Evolutionary conservation across 208 protist species (phyloP), one percentile per base, ranked within the genome.

Genomic region (Trypanosoma scelopori): DNA sequence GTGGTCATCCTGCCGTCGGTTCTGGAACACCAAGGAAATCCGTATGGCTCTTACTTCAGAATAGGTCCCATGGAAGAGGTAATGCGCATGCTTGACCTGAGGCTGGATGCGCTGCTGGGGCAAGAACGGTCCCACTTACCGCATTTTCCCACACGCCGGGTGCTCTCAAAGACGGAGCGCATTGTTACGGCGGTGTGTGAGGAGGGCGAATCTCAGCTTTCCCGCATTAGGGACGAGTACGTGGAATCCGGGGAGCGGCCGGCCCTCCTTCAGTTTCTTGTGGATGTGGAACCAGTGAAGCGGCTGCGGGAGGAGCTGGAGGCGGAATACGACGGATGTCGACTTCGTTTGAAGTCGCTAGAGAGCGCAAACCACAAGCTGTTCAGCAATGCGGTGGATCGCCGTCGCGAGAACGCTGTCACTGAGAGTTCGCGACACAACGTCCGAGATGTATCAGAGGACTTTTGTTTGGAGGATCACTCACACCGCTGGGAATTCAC

Each of bases 401-500:
- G 37, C 13, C 39, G 50, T 25, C 35, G n/a, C 11, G 25, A 62
- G 20, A 62, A 58, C 30, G 45, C 41, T 22, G 3, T 71, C 11
- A 60, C 53, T 30, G 56, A 46, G 39, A 46, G 39, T 47, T 71
- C 51, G 23, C 53, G 23, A 12, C 32, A 47, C 30, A 67, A 27
- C 48, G 60, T 67, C 6, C 37, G 42, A 39, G 87, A 93, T 69
- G 27, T 43, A 5, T 64, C 75, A 1, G 82, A 83, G 15, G 85
- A 92, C 75, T 89, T 82, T 74, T 91, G 84, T 56, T 66, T 94
- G 13, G 47, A 58, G 1, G 55, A 73, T 49, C 85, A 94, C 75
- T 87, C 85, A 12, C 81, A 92, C 49, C 81, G 75, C 13, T 92
- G 85, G 84, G 85, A 92, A 67, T 91, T 92, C 47, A 71, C 74